Evolutionary conservation across 139 green algal genomes (phyloP), one percentile per base, ranked within the genome.

Genomic region (Micractinium sp.): DNA sequence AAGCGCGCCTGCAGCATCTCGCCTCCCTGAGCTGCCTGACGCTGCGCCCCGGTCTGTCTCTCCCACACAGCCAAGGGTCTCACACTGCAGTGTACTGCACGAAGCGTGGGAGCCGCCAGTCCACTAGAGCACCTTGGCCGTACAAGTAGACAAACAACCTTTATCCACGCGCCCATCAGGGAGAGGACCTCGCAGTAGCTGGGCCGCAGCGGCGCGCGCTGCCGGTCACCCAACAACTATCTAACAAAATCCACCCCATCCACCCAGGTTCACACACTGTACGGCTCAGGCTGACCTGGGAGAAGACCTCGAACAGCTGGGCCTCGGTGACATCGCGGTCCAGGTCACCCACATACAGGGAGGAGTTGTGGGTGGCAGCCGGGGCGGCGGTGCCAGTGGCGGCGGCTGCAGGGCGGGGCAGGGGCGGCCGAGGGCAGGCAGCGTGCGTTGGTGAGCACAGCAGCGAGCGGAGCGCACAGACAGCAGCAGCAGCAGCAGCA

Each of bases 311-410:
- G 90, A 96, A 99, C 36, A 99, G 93, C 91, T 98, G 95, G 1
- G 93, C 92, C 93, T 99, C 97, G 23, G 94, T 95, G 9, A 98
- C 95, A n/a, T 98, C 96, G 33, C 94, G 91, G 87, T 99, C 97
- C 90, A 99, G 93, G 92, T 99, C 97, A 29, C 97, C 97, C 35
- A 99, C 97, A 85, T 99, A 99, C 82, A 99, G 94, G 36, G 94
- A 97, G 31, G 95, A 96, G 91, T 98, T 97, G 79, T 47, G 29
- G 39, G 63, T 47, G 38, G 82, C 29, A 13, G 91, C 91, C 18
- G 85, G 16, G 19, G 85, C n/a, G 33, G 73, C 80, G 47, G 61
- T 85, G 19, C 20, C 22, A 5, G 67, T 53, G 39, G 86, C 86
- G 22, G 16, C 90, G 22, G 90, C n/a, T 14, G 69, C 41, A 63